Percentiles rank a stretch among this genome's conserved stretches.
phyloP scores from a whole-genome alignment of 257 asterid genomes.

The Oldenlandia corymbosa region DNA sequence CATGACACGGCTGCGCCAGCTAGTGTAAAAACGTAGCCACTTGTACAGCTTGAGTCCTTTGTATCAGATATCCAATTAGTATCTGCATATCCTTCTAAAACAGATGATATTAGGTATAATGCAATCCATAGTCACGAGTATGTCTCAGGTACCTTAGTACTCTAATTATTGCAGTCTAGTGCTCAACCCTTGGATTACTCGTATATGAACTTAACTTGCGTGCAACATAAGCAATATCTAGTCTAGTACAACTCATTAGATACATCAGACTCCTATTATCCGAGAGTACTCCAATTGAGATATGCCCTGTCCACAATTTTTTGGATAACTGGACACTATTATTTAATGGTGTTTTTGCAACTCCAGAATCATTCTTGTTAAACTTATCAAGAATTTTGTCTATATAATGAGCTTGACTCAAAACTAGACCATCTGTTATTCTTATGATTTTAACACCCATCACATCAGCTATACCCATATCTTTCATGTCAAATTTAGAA shows the following conservation, averaged over 20 bases:
- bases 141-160: background rate
- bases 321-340: background rate
- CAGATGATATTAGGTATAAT: background rate
- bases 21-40: background rate
- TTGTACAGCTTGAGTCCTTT: background rate
- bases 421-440: background rate
- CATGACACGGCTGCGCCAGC: background rate
- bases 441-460: background rate
- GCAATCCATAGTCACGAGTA: background rate
- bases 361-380: background rate
- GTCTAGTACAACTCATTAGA: constrained; percentile 9
- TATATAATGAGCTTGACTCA: background rate
- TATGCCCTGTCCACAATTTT: background rate
- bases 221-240: background rate
- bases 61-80: constrained; percentile 2
- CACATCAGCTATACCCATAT: constrained; percentile 3
- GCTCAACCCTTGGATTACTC: background rate
- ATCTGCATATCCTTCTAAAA: background rate
- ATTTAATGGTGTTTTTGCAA: background rate
- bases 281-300: background rate
- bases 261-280: constrained; percentile 1
- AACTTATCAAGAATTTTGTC: constrained; percentile 1
- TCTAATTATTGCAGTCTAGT: background rate
- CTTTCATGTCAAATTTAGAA: background rate
- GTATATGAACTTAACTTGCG: background rate